Conservation (phyloP, 495 filamentous ascomycete genomes). For the Penicillium coprophilum region DNA sequence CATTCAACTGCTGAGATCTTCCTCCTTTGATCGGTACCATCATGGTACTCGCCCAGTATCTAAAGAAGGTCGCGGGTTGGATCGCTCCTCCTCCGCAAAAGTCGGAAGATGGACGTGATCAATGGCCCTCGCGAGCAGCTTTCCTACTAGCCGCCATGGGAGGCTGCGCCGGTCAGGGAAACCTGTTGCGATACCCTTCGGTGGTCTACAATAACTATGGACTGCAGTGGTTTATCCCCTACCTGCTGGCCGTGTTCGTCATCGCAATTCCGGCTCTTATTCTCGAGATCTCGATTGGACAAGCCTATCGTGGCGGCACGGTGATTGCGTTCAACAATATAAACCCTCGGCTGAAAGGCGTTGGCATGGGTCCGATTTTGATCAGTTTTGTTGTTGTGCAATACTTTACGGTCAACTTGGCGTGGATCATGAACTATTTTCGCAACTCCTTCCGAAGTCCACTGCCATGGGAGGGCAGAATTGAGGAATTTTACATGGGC, state of each 20-base stretch:
- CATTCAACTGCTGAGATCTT: neutral
- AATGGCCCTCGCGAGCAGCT: slow-evolving; percentile 27
- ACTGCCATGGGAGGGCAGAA: slow-evolving; percentile 36
- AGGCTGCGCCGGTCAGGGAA: slow-evolving; percentile 30
- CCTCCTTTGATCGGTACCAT: neutral
- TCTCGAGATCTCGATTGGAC: slow-evolving; percentile 42
- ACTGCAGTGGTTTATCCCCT: slow-evolving; percentile 36
- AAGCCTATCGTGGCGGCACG: slow-evolving; percentile 41
- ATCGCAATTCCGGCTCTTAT: slow-evolving; percentile 49
- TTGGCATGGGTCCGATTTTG: slow-evolving; percentile 34
- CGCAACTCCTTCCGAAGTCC: slow-evolving; percentile 39
- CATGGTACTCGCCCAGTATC: slow-evolving; percentile 15
- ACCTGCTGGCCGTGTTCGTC: slow-evolving; percentile 33
- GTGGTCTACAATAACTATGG: slow-evolving; percentile 31
- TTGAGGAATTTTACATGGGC: slow-evolving; percentile 38
- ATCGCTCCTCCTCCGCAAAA: slow-evolving; percentile 27
- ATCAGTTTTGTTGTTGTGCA: slow-evolving; percentile 39
- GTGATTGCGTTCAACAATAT: slow-evolving; percentile 43
- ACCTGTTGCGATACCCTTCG: slow-evolving; percentile 28
- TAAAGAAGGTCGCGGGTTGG: slow-evolving; percentile 17
- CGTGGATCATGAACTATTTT: slow-evolving; percentile 47
- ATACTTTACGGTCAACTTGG: slow-evolving; percentile 40
- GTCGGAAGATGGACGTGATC: slow-evolving; percentile 29
- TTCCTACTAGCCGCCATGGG: slow-evolving; percentile 31
- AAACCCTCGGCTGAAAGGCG: slow-evolving; percentile 36